A percentile compares a stretch with the other conserved stretches of the same genome.
Evolutionary conservation across 2,329 filamentous ascomycete genomes (phyloP).

Genomic region (Colletotrichum sansevieriae): DNA sequence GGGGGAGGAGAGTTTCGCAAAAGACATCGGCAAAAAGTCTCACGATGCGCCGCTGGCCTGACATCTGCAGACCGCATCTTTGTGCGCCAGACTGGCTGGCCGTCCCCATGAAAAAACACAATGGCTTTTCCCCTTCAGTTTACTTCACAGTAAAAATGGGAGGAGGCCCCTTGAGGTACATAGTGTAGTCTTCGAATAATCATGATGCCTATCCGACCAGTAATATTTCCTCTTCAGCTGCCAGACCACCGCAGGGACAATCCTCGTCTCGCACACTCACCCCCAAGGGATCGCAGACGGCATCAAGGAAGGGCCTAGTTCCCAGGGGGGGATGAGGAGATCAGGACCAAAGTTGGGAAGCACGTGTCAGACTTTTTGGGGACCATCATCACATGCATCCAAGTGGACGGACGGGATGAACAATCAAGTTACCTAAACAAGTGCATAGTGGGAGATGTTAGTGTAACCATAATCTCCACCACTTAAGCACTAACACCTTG

Average conservation of each 20-base stretch:
- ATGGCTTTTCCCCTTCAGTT: not conserved
- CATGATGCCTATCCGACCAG: slow-evolving; percentile 8
- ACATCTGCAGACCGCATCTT: slow-evolving; percentile 29
- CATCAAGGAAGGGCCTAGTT: not conserved
- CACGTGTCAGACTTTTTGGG: slow-evolving; percentile 41
- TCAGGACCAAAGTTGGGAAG: slow-evolving; percentile 36
- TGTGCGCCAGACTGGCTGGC: not conserved
- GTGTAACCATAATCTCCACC: not conserved
- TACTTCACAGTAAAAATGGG: no score
- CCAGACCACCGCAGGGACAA: no score
- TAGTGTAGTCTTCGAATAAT: not conserved
- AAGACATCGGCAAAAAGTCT: slow-evolving; percentile 2
- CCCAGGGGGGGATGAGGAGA: slow-evolving; percentile 15
- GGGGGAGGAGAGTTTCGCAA: no score
- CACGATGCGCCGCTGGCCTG: slow-evolving; percentile 25
- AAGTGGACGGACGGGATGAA: slow-evolving; percentile 34
- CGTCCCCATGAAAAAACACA: slow-evolving; percentile 8
- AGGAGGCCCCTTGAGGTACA: no score
- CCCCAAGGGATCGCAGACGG: not conserved
- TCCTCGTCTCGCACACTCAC: no score
- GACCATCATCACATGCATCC: slow-evolving; percentile 42
- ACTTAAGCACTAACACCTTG: slow-evolving; percentile 5
- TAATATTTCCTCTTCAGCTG: no score
- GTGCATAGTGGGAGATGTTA: slow-evolving; percentile 20
- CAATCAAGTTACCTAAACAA: slow-evolving; percentile 14